Conservation (phyloP, 2,329 filamentous ascomycete species). For the Plenodomus biglobosus region DNA sequence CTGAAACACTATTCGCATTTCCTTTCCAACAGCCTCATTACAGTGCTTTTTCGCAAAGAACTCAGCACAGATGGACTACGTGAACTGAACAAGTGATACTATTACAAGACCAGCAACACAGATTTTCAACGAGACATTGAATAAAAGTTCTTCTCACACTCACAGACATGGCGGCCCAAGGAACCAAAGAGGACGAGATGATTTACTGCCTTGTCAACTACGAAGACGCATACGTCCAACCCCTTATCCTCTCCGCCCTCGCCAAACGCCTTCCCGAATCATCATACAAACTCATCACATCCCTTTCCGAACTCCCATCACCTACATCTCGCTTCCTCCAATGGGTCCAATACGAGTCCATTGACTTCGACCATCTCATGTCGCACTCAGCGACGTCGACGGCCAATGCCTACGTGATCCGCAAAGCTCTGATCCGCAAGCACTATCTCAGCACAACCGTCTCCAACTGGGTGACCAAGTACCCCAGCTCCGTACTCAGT, state of each 20-base stretch:
- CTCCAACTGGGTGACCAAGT: constrained; percentile 81
- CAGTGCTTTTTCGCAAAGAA: too few relatives aligned
- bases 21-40: too few relatives aligned
- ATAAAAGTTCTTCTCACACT: not conserved
- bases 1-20: not conserved
- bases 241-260: constrained; percentile 76
- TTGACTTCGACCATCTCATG: constrained; percentile 79
- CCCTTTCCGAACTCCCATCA: constrained; percentile 52
- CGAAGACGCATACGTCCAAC: constrained; percentile 86
- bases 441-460: constrained; percentile 88
- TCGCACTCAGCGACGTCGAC: constrained; percentile 63
- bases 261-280: constrained; percentile 59
- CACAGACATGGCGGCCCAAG: constrained; percentile 11
- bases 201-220: constrained; percentile 78
- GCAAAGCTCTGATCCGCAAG: constrained; percentile 94
- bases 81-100: not conserved
- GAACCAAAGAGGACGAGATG: constrained; percentile 8
- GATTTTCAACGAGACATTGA: not conserved
- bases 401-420: constrained; percentile 89
- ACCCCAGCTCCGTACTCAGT: constrained; percentile 69
- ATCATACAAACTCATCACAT: constrained; percentile 58
- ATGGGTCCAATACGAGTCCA: constrained; percentile 80
- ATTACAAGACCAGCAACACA: not conserved
- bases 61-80: too few relatives aligned
- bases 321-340: constrained; percentile 63